These are phyloP conservation scores for Casuarina cunninghamiana DNA, from an alignment of 306 rosid species.

Conservation along the genomic window DNA sequence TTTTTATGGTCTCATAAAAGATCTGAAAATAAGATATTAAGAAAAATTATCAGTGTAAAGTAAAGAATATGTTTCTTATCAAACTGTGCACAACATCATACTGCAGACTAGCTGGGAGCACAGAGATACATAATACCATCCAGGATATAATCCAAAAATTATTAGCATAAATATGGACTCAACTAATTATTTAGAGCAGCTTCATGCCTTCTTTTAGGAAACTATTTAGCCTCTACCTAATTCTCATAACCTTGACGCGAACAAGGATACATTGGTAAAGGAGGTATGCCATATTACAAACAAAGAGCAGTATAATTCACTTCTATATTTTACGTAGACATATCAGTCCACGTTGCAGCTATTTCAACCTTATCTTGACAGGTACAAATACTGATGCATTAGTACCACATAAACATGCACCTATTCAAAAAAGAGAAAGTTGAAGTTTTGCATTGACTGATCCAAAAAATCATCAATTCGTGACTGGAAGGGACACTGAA, in stretches of 20 bases:
- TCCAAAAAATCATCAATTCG: neutral
- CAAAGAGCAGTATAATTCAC: neutral
- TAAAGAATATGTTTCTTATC: neutral
- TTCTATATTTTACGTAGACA: neutral
- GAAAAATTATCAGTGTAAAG: neutral
- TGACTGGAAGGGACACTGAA: neutral
- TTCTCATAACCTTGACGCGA: neutral
- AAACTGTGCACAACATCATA: neutral
- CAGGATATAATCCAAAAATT: neutral
- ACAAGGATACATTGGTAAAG: neutral
- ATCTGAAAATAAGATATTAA: constrained; percentile 46
- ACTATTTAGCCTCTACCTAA: neutral
- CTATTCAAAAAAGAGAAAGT: neutral
- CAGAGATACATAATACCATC: neutral
- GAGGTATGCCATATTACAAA: neutral
- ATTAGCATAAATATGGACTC: no score
- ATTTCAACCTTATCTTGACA: neutral
- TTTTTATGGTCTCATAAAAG: constrained; percentile 59
- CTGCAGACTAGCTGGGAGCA: neutral
- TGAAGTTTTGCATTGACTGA: neutral
- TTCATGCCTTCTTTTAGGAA: neutral
- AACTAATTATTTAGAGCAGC: neutral
- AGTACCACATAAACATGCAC: neutral
- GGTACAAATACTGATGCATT: neutral
- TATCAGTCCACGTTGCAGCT: neutral